phyloP scores from a whole-genome alignment of 1,139 yeast genomes.

The Saccharomycopsis phalli region DNA sequence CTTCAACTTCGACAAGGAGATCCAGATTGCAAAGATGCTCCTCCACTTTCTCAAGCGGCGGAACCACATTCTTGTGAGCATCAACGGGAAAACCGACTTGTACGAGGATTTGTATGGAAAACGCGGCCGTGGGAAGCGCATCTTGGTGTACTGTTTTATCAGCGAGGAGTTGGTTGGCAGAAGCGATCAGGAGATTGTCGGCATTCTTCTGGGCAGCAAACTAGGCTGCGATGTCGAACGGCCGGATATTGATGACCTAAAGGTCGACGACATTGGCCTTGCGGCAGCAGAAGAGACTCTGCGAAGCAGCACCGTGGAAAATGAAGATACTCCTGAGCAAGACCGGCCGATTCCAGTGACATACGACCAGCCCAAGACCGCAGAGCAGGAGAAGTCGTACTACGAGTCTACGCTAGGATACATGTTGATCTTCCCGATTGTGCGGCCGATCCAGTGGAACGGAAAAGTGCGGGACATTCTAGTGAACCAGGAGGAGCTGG shows the following conservation, averaged over 20 bases:
- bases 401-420: slow-evolving; percentile 7
- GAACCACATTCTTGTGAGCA: slow-evolving; percentile 11
- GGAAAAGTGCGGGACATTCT: slow-evolving; percentile 12
- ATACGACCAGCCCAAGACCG: not conserved
- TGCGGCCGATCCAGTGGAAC: slow-evolving; percentile 10
- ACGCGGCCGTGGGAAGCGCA: not conserved
- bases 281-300: not conserved
- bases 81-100: slow-evolving; percentile 12
- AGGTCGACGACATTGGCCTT: not conserved
- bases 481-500: not conserved
- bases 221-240: slow-evolving; percentile 17
- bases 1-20: slow-evolving; percentile 42
- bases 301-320: not conserved
- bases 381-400: slow-evolving; percentile 1
- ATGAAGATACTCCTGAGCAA: not conserved
- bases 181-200: slow-evolving; percentile 29
- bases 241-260: slow-evolving; percentile 14
- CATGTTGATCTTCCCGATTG: slow-evolving; percentile 12
- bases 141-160: slow-evolving; percentile 28
- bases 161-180: slow-evolving; percentile 31
- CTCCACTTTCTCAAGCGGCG: slow-evolving; percentile 8
- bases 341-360: not conserved
- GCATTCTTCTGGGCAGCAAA: slow-evolving; percentile 26
- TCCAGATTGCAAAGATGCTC: slow-evolving; percentile 12
- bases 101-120: slow-evolving; percentile 14